Percentiles rank a stretch among this genome's conserved stretches.
Evolutionary conservation across 352 stramenopile genomes (phyloP).

Genomic region (Globisporangium parvum): DNA sequence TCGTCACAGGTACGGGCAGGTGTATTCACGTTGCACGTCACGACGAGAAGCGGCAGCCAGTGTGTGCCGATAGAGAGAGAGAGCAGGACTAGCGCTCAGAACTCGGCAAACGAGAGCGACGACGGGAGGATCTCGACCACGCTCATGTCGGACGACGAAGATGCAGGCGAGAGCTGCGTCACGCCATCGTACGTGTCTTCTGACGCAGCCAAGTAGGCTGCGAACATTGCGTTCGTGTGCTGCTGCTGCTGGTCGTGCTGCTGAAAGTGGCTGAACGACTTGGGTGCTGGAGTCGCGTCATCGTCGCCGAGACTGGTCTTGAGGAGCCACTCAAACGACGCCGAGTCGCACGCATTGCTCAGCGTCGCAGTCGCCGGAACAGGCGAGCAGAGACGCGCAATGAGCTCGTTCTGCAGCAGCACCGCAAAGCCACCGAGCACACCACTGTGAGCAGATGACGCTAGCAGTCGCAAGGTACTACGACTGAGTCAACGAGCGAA

Average conservation of each 20-base stretch:
- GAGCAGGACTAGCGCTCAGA: constrained; percentile 14
- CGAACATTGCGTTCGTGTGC: constrained; percentile 15
- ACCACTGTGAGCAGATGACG: neutral
- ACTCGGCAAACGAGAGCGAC: constrained; percentile 29
- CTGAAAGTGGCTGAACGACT: neutral
- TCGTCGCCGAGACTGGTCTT: constrained; percentile 48
- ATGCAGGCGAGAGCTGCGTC: constrained; percentile 23
- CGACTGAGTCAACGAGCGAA: neutral
- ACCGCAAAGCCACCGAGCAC: no score
- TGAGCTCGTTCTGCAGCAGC: constrained; percentile 24
- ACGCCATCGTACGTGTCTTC: constrained; percentile 36
- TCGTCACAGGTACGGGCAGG: no score
- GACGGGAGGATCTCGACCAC: constrained; percentile 24
- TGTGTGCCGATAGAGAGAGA: no score
- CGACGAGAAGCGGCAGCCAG: no score
- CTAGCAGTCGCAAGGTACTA: neutral
- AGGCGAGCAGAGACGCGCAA: constrained; percentile 18
- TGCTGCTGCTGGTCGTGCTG: constrained; percentile 3
- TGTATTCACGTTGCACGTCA: no score
- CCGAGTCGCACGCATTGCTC: constrained; percentile 20
- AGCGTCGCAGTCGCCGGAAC: constrained; percentile 8
- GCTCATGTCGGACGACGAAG: constrained; percentile 27
- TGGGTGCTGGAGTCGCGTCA: neutral
- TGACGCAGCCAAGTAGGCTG: constrained; percentile 40
- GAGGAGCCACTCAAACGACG: constrained; percentile 59